Evolutionary conservation across 2,329 filamentous ascomycete genomes (phyloP), one percentile per base, ranked within the genome.

Genomic region (Thelonectria discophora): DNA sequence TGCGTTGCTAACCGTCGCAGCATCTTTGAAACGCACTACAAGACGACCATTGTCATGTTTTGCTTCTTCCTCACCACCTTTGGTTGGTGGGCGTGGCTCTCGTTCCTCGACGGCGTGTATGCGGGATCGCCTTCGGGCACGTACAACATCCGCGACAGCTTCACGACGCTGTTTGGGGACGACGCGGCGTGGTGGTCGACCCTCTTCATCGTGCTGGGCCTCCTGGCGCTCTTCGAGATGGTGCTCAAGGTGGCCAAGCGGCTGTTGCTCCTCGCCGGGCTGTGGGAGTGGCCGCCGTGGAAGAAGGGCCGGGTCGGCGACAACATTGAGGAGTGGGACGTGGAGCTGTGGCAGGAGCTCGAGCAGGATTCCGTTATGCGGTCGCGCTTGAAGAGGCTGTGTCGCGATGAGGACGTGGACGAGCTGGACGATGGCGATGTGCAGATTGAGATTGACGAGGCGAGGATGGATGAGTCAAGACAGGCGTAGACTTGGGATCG

Each of bases 1-100:
- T 20, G 15, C 2, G 40, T 43, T 45, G 37, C 75, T 76, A 68
- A 75, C 58, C 4, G 3, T 20, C 11, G 17, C 67, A 78, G 87
- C 66, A 85, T 91, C 63, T 82, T 96, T 55, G 92, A 95, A 77
- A 90, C 90, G 10, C 90, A 94, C 76, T 88, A 90, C 80, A 93
- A 92, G 71, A 87, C 89, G 1, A 70, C 84, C 57, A 82, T 92
- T 27, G 87, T 91, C 32, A 81, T 84, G 66, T 75, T 80, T 40
- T 81, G 81, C 37, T 87, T 90, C 74, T 74, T 85, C 66, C 71
- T 89, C 67, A 90, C 88, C 5, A 78, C 85, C 4, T 74, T 76
- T 3, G 92, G 91, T 27, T 96, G 92, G 85, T 87, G 82, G 75
- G 76, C 75, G 3, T 97, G 93, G 93, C 88, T 92, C 70, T 82